A percentile compares a stretch with the other conserved stretches of the same genome.
Conservation (phyloP, 495 filamentous ascomycete species). For the Xylaria palmicola region DNA sequence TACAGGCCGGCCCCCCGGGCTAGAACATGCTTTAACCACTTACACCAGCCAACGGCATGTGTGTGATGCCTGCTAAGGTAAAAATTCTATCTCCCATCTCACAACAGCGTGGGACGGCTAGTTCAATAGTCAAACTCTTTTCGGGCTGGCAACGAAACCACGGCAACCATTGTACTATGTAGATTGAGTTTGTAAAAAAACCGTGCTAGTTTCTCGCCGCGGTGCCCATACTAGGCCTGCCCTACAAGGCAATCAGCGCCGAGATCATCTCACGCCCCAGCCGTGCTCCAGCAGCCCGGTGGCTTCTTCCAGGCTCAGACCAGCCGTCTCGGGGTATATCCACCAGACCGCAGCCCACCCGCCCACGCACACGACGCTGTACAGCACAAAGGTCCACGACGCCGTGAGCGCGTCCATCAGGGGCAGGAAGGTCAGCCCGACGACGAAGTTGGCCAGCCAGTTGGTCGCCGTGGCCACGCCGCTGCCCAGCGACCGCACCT, state of each 20-base stretch:
- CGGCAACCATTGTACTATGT: neutral
- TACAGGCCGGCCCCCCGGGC: neutral
- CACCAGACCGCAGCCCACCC: constrained; percentile 67
- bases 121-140: neutral
- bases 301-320: constrained; percentile 78
- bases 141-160: neutral
- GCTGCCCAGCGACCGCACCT: constrained; percentile 78
- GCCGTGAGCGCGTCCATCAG: constrained; percentile 79
- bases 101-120: neutral
- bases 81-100: too few species aligned
- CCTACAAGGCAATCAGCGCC: neutral
- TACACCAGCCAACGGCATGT: too few species aligned
- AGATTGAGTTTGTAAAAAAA: too few species aligned
- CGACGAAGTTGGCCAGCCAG: constrained; percentile 85
- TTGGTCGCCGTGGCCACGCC: constrained; percentile 84
- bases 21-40: too few species aligned
- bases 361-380: constrained; percentile 64
- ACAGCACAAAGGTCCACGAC: constrained; percentile 74
- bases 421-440: constrained; percentile 82
- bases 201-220: too few species aligned
- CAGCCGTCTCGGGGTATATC: constrained; percentile 84
- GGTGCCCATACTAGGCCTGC: too few species aligned
- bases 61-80: too few species aligned
- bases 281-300: constrained; percentile 67
- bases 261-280: constrained; percentile 62